Conservation (phyloP, 2,329 filamentous ascomycete species). For the Fusarium udum region DNA sequence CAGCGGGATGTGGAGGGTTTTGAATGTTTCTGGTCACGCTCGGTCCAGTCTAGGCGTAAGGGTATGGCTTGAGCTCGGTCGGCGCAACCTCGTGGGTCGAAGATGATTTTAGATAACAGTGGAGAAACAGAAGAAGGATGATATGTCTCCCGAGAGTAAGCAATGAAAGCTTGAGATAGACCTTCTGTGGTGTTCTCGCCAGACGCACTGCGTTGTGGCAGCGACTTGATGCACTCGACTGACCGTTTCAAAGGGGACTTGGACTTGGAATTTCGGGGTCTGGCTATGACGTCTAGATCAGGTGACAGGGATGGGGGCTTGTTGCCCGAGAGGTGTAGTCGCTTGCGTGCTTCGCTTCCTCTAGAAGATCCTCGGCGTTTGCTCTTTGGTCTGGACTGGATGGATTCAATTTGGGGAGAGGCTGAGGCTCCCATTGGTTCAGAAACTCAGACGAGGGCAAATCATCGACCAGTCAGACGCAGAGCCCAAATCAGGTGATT, state of each 20-base stretch:
- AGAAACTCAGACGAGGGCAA: too few relatives aligned
- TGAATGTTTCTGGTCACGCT: too few relatives aligned
- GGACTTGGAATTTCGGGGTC: neutral
- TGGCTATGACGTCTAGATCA: neutral
- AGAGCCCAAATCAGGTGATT: neutral
- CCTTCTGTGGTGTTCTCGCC: rapidly evolving
- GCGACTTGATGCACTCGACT: neutral
- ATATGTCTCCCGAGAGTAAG: rapidly evolving
- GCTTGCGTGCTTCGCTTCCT: too few relatives aligned
- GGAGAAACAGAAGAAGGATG: neutral
- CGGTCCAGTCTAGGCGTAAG: too few relatives aligned
- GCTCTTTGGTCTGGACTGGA: too few relatives aligned
- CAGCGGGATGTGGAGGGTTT: neutral
- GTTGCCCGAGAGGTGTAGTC: too few relatives aligned
- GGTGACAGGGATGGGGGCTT: too few relatives aligned
- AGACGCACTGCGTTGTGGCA: neutral
- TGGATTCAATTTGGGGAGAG: rapidly evolving
- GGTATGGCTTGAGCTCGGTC: neutral
- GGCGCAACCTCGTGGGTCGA: neutral
- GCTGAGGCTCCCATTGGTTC: too few relatives aligned
- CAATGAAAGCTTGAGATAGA: rapidly evolving
- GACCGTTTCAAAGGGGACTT: too few relatives aligned
- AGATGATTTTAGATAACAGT: neutral
- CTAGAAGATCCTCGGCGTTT: rapidly evolving
- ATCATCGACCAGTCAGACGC: neutral